Conservation (phyloP, 1,284 basidiomycete genomes). For the Tremellales sp. region DNA sequence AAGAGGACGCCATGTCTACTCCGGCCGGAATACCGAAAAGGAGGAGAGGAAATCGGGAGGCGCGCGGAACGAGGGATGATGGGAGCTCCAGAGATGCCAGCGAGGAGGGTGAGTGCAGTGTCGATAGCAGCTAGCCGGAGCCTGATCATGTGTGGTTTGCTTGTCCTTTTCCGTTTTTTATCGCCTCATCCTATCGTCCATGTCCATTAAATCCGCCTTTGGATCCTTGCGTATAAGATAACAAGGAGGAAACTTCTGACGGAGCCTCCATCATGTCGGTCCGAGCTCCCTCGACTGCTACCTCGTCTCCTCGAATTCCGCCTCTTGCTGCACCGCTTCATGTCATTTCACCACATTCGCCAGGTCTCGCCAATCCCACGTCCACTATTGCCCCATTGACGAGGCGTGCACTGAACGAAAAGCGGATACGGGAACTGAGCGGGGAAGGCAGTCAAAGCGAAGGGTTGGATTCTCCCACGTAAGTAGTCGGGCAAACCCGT, state of each 20-base stretch:
- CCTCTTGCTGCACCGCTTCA: slow-evolving; percentile 5
- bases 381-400: slow-evolving; percentile 6
- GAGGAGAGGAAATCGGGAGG: slow-evolving; percentile 26
- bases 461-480: slow-evolving; percentile 47
- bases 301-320: slow-evolving; percentile 10
- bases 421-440: slow-evolving; percentile 19
- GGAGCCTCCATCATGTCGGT: slow-evolving; percentile 41
- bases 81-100: slow-evolving; percentile 45
- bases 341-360: slow-evolving; percentile 1
- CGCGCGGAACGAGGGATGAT: slow-evolving; percentile 23
- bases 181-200: neutral
- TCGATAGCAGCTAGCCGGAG: neutral
- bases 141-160: neutral
- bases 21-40: slow-evolving; percentile 18
- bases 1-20: slow-evolving; percentile 18
- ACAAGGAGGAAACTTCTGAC: slow-evolving; percentile 42
- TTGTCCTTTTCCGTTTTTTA: neutral
- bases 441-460: slow-evolving; percentile 39
- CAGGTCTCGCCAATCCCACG: slow-evolving; percentile 2
- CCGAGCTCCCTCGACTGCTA: slow-evolving; percentile 19
- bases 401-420: slow-evolving; percentile 15
- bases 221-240: slow-evolving; percentile 22
- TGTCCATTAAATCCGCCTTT: neutral
- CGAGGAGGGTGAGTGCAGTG: slow-evolving; percentile 40
- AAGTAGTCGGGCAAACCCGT: slow-evolving; percentile 18